Evolutionary conservation across 2,329 filamentous ascomycete species (phyloP).

Genomic region (Neoarthrinium moseri): DNA sequence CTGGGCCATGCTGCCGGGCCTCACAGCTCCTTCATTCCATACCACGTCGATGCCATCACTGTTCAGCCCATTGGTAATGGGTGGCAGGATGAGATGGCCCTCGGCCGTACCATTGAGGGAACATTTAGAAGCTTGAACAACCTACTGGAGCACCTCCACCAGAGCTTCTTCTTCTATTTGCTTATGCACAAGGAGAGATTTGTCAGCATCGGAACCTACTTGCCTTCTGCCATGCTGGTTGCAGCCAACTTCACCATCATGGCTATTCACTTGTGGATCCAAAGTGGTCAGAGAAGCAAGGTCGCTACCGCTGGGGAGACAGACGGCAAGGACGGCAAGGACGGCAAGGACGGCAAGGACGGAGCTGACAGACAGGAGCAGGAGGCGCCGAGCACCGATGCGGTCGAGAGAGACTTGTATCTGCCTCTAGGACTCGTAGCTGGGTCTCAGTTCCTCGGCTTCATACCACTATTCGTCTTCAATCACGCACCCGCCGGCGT

Average conservation of each 20-base stretch:
- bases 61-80: conserved; percentile 86
- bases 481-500: conserved; percentile 70
- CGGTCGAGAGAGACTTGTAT: conserved; percentile 64
- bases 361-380: conserved; percentile 12
- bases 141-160: conserved; percentile 90
- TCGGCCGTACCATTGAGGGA: conserved; percentile 86
- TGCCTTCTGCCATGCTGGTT: conserved; percentile 96
- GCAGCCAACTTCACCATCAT: conserved; percentile 95
- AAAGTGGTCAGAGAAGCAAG: conserved; percentile 62
- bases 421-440: conserved; percentile 73
- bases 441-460: conserved; percentile 71
- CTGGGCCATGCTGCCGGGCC: conserved; percentile 86
- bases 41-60: conserved; percentile 95
- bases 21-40: conserved; percentile 95
- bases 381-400: conserved; percentile 16
- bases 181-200: conserved; percentile 90
- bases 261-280: conserved; percentile 90
- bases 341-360: conserved; percentile 15
- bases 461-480: conserved; percentile 83
- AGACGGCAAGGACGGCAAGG: conserved; percentile 29
- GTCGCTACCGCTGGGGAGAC: conserved; percentile 16
- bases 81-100: conserved; percentile 97
- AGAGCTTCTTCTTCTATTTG: conserved; percentile 99
- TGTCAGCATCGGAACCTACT: conserved; percentile 95
- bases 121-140: conserved; percentile 95